Evolutionary conservation across 345 rosid species (phyloP).

Genomic region (Laguncularia racemosa): DNA sequence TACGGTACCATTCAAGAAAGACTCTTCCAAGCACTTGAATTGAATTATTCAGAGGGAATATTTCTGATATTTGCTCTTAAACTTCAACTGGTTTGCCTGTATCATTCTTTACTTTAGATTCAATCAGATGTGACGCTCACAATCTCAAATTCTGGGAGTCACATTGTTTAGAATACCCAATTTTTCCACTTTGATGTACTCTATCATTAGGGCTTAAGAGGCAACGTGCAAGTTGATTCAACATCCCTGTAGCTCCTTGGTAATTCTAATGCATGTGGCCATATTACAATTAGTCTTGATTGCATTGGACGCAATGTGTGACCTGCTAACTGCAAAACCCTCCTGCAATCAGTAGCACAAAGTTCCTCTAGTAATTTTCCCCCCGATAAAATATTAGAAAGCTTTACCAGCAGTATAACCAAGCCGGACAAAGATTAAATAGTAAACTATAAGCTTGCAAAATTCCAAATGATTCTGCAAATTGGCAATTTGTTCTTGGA

Average conservation of each 20-base stretch:
- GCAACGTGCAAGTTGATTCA: background rate
- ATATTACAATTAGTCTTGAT: constrained; percentile 71
- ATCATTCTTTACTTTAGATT: too few relatives aligned
- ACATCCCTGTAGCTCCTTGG: constrained; percentile 27
- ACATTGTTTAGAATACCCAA: background rate
- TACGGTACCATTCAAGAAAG: background rate
- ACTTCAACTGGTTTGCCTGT: too few relatives aligned
- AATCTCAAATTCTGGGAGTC: too few relatives aligned
- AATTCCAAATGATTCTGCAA: too few relatives aligned
- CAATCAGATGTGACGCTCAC: too few relatives aligned
- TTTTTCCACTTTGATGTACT: background rate
- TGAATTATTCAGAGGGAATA: too few relatives aligned
- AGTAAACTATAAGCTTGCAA: too few relatives aligned
- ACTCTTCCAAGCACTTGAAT: constrained; percentile 2
- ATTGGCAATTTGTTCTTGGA: too few relatives aligned
- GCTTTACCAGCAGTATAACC: background rate
- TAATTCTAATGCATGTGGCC: constrained; percentile 46
- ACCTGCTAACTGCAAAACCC: constrained; percentile 70
- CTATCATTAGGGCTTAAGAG: too few relatives aligned
- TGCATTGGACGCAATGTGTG: constrained; percentile 65
- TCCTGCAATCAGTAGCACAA: constrained; percentile 34
- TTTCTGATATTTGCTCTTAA: too few relatives aligned
- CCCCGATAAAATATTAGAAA: background rate
- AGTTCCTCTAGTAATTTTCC: background rate
- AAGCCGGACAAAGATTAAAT: too few relatives aligned